Evolutionary conservation across 1,139 yeast species (phyloP).

Genomic region (Nakaseomyces delphensis): DNA sequence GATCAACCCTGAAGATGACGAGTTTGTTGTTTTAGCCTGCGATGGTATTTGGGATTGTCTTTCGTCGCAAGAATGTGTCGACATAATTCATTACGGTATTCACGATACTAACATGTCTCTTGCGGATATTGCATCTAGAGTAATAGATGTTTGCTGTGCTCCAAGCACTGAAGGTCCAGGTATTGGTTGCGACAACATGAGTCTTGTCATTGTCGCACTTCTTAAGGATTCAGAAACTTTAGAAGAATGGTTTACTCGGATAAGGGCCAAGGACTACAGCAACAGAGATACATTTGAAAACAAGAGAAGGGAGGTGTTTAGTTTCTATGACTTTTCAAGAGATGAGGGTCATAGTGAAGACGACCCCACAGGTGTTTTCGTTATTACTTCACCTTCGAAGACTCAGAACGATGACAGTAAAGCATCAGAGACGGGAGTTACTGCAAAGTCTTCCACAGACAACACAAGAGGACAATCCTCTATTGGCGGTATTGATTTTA

Average conservation of each 20-base stretch:
- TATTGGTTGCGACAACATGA: constrained; percentile 98
- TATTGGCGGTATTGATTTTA: constrained; percentile 17
- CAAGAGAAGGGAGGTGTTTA: constrained; percentile 33
- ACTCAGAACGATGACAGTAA: background rate
- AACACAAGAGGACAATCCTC: background rate
- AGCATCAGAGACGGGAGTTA: constrained; percentile 7
- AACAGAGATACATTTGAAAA: constrained; percentile 41
- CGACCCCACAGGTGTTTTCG: constrained; percentile 21
- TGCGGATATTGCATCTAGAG: constrained; percentile 69
- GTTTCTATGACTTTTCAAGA: constrained; percentile 29
- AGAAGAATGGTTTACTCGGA: constrained; percentile 78
- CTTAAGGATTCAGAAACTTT: constrained; percentile 61
- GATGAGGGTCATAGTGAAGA: constrained; percentile 31
- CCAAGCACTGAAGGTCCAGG: constrained; percentile 91
- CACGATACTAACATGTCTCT: constrained; percentile 54
- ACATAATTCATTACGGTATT: constrained; percentile 86
- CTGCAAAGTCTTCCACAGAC: background rate
- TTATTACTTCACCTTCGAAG: constrained; percentile 22
- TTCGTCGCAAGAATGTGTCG: constrained; percentile 87
- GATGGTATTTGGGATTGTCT: constrained; percentile 99
- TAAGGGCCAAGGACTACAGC: constrained; percentile 45
- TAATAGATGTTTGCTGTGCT: constrained; percentile 93
- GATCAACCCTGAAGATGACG: constrained; percentile 58
- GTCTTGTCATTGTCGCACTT: constrained; percentile 81
- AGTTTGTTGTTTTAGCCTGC: constrained; percentile 87